A percentile compares a stretch with the other conserved stretches of the same genome.
Conservation (phyloP, 2,329 filamentous ascomycete species). For the Colletotrichum incanum region DNA sequence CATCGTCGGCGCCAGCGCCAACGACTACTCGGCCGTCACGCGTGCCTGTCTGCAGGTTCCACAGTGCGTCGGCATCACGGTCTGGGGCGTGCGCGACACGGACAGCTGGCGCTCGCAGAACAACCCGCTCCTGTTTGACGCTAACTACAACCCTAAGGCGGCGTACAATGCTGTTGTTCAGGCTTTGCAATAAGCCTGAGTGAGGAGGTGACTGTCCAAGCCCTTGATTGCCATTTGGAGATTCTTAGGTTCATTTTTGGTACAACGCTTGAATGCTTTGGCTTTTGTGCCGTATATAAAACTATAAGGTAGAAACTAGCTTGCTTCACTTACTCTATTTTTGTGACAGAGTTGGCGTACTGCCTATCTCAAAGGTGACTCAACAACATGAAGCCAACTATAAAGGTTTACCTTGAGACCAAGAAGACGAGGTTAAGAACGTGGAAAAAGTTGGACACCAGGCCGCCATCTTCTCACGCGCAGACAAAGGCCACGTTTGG, state of each 20-base stretch:
- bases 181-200: slow-evolving; percentile 47
- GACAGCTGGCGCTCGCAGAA: slow-evolving; percentile 67
- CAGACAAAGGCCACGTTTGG: no score
- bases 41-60: slow-evolving; percentile 71
- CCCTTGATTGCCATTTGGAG: not conserved
- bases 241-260: not conserved
- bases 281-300: not conserved
- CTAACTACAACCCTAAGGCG: slow-evolving; percentile 65
- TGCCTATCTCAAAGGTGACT: not conserved
- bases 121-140: slow-evolving; percentile 70
- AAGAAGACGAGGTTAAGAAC: no score
- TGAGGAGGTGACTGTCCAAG: not conserved
- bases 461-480: no score
- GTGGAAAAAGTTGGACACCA: no score
- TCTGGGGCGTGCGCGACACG: slow-evolving; percentile 69
- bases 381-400: no score
- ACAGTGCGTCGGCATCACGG: slow-evolving; percentile 77
- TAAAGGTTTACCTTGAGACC: no score
- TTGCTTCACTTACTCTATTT: not conserved
- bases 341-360: not conserved
- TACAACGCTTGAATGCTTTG: slow-evolving; percentile 1
- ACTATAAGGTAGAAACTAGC: not conserved
- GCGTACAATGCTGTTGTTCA: slow-evolving; percentile 65
- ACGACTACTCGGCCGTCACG: slow-evolving; percentile 72
- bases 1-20: slow-evolving; percentile 69